Evolutionary conservation across 768 basidiomycete genomes (phyloP), one percentile per base, ranked within the genome.

Genomic region (Lentinula guzmanii): DNA sequence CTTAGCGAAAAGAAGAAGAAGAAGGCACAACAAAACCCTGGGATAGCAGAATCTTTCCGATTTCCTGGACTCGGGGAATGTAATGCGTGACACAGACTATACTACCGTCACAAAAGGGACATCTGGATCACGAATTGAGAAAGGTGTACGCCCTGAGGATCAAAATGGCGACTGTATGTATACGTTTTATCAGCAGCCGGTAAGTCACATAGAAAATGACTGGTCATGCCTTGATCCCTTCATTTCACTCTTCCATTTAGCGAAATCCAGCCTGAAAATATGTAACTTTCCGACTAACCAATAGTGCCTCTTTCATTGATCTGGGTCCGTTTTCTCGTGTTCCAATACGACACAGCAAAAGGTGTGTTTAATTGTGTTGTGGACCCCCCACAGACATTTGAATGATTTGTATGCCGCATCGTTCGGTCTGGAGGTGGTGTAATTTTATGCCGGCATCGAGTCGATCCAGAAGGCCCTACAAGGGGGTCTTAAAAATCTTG

Each of bases 71-170:
- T 42, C 21, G 28, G 56, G 18, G n/a, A 28, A 34, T 34, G 31
- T 33, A 56, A 41, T 46, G 57, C 57, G 57, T 58, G 57, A 58
- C 57, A 46, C 2, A 13, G 2, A 43, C 4, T 15, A 56, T 41
- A 43, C 18, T 35, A 41, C 54, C 31, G 57, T 58, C 42, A 58
- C 57, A 57, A 46, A n/a, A 21, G 18, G 45, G 11, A 24, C 45
- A 21, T 21, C 42, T 43, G 16, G 5, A 43, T 43, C 42, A n/a
- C 18, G 21, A 48, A 35, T n/a, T 35, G 51, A 33, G 24, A 33
- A 33, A 11, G 51, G 51, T 15, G n/a, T 13, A 71, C 71, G 72
- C 75, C 76, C 73, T 76, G 76, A 77, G 74, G 75, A 77, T 76
- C 76, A 72, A 65, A 66, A 66, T 51, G 31, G 21, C 39, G 39